Base-by-base conservation (phyloP, 2,329 filamentous ascomycete genomes). In the Rhynchosporium agropyri region DNA sequence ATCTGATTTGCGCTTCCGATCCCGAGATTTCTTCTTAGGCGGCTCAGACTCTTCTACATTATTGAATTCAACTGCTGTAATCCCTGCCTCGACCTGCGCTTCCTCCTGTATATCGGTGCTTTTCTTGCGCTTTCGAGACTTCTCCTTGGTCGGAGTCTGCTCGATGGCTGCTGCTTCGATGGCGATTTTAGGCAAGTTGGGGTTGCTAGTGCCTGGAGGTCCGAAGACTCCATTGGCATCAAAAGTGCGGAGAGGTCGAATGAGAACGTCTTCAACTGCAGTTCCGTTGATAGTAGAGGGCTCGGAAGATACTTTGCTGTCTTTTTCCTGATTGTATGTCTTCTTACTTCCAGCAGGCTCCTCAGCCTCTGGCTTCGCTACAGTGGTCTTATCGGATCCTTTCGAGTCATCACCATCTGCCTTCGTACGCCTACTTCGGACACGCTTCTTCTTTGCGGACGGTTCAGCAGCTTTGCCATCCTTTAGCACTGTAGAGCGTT, bases 361-460 rank as follows among this genome's bases (percentile, higher is more conserved):
- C 51, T 40, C 51, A 20, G 36, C 3, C 6, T 29, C 10, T 42
- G 51, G 36, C 51, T 54, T 28, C 15, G 26, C 20, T 40, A 54
- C 33, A 38, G 4, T 20, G 5, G 29, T 33, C n/a, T 53, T 48
- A 7, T 28, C 45, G 28, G 13, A n/a, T 29, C 51, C 20, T 42
- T 38, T 42, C 15, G n/a, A 2, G 3, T 26, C 56, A 10, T 58
- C n/a, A 15, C 28, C 43, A 40, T 28, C 45, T 1, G 1, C 50
- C 40, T 59, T 50, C 28, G 54, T n/a, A 7, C 49, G 61, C 45
- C 58, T 58, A 4, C 58, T 51, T 29, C 61, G 57, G 20, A 63
- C 58, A 3, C 53, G 63, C 36, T 51, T 59, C 56, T 60, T 65
- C 50, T 57, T 59, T 12, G 28, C 31, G 26, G 59, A 20, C n/a